Conservation (phyloP, 108 stramenopile genomes). For the Conticribra guillardii region DNA sequence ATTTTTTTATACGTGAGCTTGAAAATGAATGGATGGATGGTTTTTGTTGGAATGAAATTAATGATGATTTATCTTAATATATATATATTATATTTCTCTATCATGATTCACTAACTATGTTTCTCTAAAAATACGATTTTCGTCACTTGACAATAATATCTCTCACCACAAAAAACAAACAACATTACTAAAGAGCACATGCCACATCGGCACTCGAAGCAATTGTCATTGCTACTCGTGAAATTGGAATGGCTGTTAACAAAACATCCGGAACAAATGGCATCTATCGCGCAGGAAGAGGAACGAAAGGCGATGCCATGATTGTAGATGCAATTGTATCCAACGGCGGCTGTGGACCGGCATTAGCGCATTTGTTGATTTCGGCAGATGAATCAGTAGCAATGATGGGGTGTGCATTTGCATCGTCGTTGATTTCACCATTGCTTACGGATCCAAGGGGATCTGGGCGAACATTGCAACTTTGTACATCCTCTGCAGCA, state of each 20-base stretch:
- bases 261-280: conserved; percentile 52
- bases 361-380: conserved; percentile 74
- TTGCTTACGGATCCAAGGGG: conserved; percentile 61
- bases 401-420: conserved; percentile 73
- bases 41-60: too few relatives aligned
- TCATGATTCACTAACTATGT: too few relatives aligned
- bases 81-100: too few relatives aligned
- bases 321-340: conserved; percentile 75
- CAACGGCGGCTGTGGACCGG: conserved; percentile 70
- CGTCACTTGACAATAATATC: too few relatives aligned
- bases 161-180: too few relatives aligned
- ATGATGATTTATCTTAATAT: too few relatives aligned
- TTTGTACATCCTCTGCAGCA: conserved; percentile 3
- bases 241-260: conserved; percentile 52
- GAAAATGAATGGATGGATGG: too few relatives aligned
- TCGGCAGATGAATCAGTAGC: conserved; percentile 81
- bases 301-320: conserved; percentile 57
- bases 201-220: conserved; percentile 74
- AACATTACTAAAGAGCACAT: too few relatives aligned
- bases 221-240: conserved; percentile 63
- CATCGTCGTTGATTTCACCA: conserved; percentile 65
- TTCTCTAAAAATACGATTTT: too few relatives aligned
- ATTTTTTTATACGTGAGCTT: too few relatives aligned
- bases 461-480: conserved; percentile 26
- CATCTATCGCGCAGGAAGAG: conserved; percentile 37